Conservation (phyloP, 305 asterid genomes). For the Fraxinus baroniana region DNA sequence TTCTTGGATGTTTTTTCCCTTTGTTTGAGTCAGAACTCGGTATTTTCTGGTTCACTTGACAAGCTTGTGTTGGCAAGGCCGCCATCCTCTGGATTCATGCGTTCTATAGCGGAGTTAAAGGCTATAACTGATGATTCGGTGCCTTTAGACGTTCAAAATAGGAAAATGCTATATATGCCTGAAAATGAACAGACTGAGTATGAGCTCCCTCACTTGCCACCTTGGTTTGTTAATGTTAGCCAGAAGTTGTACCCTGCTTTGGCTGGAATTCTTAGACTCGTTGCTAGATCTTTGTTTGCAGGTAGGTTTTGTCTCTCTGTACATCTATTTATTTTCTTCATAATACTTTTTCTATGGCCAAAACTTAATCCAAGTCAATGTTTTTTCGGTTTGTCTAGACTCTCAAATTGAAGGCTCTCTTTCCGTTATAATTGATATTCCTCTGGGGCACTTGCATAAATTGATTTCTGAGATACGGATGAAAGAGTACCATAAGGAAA, state of each 20-base stretch:
- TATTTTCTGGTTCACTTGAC: conserved; percentile 80
- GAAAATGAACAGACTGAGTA: conserved; percentile 48
- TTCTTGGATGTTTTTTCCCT: conserved; percentile 86
- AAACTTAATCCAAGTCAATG: conserved; percentile 20
- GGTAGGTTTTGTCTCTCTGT: conserved; percentile 41
- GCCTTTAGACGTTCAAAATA: conserved; percentile 39
- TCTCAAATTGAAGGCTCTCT: conserved; percentile 65
- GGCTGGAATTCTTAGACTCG: conserved; percentile 79
- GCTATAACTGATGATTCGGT: conserved; percentile 44
- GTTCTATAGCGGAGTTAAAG: conserved; percentile 80
- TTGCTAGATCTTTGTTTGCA: conserved; percentile 67
- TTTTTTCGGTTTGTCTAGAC: conserved; percentile 42
- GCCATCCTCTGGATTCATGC: conserved; percentile 73
- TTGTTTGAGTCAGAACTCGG: conserved; percentile 87
- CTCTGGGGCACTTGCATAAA: conserved; percentile 73
- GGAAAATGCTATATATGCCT: conserved; percentile 28
- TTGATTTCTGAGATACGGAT: conserved; percentile 65
- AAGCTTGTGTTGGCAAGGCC: conserved; percentile 56
- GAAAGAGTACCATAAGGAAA: conserved; percentile 59
- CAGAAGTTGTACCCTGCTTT: conserved; percentile 74
- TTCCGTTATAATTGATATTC: conserved; percentile 67
- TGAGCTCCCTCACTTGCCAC: conserved; percentile 85
- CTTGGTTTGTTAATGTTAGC: conserved; percentile 73
- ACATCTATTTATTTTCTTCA: conserved; percentile 17
- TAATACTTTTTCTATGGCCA: conserved; percentile 10